A percentile compares a stretch with the other conserved stretches of the same genome.
These are phyloP conservation scores for Paramecium sexaurelia DNA, from an alignment of 73 alveolate species.

Conservation along the genomic window DNA sequence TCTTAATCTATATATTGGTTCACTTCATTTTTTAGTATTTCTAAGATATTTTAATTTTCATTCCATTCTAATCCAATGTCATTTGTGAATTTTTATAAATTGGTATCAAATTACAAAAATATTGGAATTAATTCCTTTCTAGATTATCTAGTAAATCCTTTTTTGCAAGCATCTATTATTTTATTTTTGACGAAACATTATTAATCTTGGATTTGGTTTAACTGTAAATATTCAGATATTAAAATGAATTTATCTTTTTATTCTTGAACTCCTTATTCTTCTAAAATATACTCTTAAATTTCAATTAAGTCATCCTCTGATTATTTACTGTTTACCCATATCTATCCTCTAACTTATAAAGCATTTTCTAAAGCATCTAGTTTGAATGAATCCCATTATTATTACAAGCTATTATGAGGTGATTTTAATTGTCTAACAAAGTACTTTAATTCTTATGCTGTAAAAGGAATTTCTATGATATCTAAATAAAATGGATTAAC, in stretches of 20 bases:
- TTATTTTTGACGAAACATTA: not conserved
- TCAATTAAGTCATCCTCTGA: not conserved
- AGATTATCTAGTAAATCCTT: not conserved
- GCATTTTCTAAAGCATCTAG: not conserved
- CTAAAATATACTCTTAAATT: not conserved
- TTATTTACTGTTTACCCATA: not conserved
- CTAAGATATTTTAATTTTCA: not conserved
- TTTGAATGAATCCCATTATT: not conserved
- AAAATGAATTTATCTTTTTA: not conserved
- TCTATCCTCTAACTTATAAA: not conserved
- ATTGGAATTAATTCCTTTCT: not conserved
- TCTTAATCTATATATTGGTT: not conserved
- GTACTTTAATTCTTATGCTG: not conserved
- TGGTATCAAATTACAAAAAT: not conserved
- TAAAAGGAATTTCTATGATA: not conserved
- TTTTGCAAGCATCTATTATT: not conserved
- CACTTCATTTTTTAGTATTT: not conserved
- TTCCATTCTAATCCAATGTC: not conserved
- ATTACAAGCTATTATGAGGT: not conserved
- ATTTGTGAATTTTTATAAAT: not conserved
- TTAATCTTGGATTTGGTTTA: not conserved
- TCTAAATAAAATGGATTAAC: constrained; percentile 14
- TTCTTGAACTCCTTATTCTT: not conserved
- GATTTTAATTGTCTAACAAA: not conserved
- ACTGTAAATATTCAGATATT: not conserved